A percentile compares a stretch with the other conserved stretches of the same genome.
Evolutionary conservation across 129 eudicot species (phyloP).

Genomic region (Centaurea solstitialis): DNA sequence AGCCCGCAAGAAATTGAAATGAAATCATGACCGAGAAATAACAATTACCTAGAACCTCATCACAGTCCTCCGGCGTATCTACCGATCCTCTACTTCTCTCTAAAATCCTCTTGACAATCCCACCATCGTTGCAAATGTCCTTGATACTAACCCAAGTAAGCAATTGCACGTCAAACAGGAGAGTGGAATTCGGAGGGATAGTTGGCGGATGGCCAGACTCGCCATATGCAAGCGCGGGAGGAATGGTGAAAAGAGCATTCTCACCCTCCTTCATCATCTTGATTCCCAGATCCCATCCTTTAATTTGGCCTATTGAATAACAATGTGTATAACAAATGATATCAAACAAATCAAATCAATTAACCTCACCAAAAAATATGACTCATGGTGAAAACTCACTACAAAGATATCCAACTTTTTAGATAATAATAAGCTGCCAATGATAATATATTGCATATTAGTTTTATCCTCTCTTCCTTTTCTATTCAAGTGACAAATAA

Average conservation of each 20-base stretch:
- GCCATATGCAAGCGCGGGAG: slow-evolving; percentile 94
- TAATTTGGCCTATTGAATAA: slow-evolving; percentile 74
- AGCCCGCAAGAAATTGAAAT: not conserved
- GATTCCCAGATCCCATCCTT: slow-evolving; percentile 98
- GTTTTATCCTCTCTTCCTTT: not conserved
- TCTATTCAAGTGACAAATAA: not conserved
- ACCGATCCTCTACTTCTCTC: slow-evolving; percentile 87
- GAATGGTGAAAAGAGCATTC: slow-evolving; percentile 89
- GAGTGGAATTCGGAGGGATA: slow-evolving; percentile 86
- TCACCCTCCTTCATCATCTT: slow-evolving; percentile 98
- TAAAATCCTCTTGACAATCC: slow-evolving; percentile 80
- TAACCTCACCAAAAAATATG: not conserved
- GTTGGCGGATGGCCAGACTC: slow-evolving; percentile 93
- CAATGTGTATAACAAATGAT: not conserved
- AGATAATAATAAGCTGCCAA: not conserved
- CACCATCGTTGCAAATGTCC: slow-evolving; percentile 98
- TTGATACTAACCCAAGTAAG: slow-evolving; percentile 82
- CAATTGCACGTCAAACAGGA: slow-evolving; percentile 86
- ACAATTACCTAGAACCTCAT: slow-evolving; percentile 81
- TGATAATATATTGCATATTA: not conserved
- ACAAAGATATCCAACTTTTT: not conserved
- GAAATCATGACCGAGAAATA: no score
- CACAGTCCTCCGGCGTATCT: slow-evolving; percentile 86
- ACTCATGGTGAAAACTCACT: not conserved
- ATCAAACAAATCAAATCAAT: not conserved